Evolutionary conservation across 208 protist genomes (phyloP).

Genomic region (Porcisia deanei): DNA sequence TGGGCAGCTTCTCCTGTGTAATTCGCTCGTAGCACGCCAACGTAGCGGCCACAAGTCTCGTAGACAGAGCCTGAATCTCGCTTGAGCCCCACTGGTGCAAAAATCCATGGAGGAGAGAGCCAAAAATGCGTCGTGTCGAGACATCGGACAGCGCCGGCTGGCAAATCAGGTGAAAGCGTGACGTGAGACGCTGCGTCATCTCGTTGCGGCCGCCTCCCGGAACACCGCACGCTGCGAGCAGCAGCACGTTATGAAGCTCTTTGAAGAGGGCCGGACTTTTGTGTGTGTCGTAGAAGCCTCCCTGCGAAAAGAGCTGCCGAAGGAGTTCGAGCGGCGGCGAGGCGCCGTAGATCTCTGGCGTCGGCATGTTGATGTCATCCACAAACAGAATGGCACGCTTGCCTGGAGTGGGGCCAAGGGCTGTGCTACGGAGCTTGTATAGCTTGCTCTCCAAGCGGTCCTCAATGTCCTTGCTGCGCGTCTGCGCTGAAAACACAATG

Average conservation of each 20-base stretch:
- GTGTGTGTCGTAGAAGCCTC: slow-evolving; percentile 94
- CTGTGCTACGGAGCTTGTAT: slow-evolving; percentile 90
- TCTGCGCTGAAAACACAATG: slow-evolving; percentile 94
- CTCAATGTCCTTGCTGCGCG: slow-evolving; percentile 91
- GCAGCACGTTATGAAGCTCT: slow-evolving; percentile 87
- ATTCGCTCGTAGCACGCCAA: slow-evolving; percentile 96
- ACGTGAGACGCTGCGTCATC: slow-evolving; percentile 92
- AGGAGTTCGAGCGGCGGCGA: slow-evolving; percentile 96
- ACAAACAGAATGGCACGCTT: slow-evolving; percentile 93
- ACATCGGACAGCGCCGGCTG: slow-evolving; percentile 90
- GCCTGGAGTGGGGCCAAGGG: slow-evolving; percentile 86
- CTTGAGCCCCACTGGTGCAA: slow-evolving; percentile 61
- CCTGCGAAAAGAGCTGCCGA: slow-evolving; percentile 94
- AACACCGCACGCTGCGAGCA: slow-evolving; percentile 93
- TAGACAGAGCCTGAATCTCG: slow-evolving; percentile 50
- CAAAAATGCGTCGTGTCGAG: slow-evolving; percentile 94
- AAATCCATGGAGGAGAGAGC: slow-evolving; percentile 95
- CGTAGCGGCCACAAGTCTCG: slow-evolving; percentile 91
- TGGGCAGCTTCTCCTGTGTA: slow-evolving; percentile 95
- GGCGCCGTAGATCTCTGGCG: slow-evolving; percentile 94
- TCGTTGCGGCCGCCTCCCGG: slow-evolving; percentile 95
- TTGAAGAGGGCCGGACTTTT: slow-evolving; percentile 93
- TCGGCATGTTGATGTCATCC: slow-evolving; percentile 97
- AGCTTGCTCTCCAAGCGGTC: slow-evolving; percentile 94
- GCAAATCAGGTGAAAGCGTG: slow-evolving; percentile 94